These are phyloP conservation scores for Ogataea salicorniae DNA, from an alignment of 805 yeast genomes.

Conservation along the genomic window DNA sequence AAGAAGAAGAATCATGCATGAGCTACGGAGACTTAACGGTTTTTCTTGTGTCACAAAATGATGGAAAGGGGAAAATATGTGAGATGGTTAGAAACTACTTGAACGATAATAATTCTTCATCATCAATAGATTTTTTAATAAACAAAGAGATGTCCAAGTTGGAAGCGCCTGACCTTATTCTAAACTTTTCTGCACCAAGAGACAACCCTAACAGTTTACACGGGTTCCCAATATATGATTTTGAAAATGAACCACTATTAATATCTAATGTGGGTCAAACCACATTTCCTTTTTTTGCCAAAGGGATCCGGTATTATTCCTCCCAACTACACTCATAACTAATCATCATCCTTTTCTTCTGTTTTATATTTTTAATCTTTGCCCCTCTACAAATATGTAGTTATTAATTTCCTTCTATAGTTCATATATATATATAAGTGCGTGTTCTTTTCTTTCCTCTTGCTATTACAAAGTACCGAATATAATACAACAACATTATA, in stretches of 20 bases:
- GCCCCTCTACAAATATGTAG: background rate
- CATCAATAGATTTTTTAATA: background rate
- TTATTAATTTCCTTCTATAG: no score
- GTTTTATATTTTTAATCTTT: background rate
- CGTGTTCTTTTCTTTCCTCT: no score
- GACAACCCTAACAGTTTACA: background rate
- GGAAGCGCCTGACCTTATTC: conserved; percentile 6
- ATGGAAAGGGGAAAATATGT: conserved; percentile 4
- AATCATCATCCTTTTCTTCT: no score
- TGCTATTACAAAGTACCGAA: no score
- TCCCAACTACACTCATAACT: background rate
- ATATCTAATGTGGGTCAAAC: conserved; percentile 1
- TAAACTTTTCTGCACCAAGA: conserved; percentile 1
- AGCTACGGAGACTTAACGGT: conserved; percentile 10
- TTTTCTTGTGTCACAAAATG: conserved; percentile 7
- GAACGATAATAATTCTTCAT: background rate
- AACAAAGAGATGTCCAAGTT: conserved; percentile 1
- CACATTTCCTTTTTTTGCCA: conserved; percentile 1
- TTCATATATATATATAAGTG: no score
- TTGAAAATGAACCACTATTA: background rate
- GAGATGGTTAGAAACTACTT: conserved; percentile 4
- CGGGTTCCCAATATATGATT: conserved; percentile 8
- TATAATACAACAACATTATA: no score
- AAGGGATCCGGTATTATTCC: background rate
- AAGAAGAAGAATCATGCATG: conserved; percentile 4